Evolutionary conservation across 768 basidiomycete genomes (phyloP), one percentile per base, ranked within the genome.

Genomic region (Lactarius akahatsu): DNA sequence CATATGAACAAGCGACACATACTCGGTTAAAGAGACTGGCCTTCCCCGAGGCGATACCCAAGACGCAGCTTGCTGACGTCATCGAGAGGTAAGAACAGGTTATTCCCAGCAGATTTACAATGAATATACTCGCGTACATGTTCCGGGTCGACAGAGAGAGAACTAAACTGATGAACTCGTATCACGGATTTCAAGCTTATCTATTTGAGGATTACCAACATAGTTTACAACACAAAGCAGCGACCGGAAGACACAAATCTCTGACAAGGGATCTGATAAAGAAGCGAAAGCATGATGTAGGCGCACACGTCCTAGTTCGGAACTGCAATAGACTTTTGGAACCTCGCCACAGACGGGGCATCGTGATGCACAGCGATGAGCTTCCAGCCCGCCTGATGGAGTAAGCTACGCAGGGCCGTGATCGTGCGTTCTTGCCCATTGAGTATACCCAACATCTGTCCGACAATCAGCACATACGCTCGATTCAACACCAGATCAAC

Each of bases 1-100:
- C 74, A 15, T 76, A 72, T 57, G 74, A 76, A 64, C 74, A 74
- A 62, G 68, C 70, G 41, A 76, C 74, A 11, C 72, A 74, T 54
- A 69, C 64, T 38, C 50, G 73, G 18, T 47, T 73, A 43, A 63
- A 71, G 62, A 38, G 71, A 34, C 64, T 70, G 41, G 72, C 73
- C 6, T 65, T 52, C 56, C 63, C 69, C 16, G 71, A 59, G 16
- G 72, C 72, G 7, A 72, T 73, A n/a, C 73, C 73, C 5, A 71
- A 70, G 61, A 73, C 73, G 10, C 73, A 73, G 68, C 38, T 73
- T 40, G 62, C 23, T 36, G 71, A 72, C 55, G 64, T 73, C 20
- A 65, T 73, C 18, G 68, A 8, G 30, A 28, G 8, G 4, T 55
- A 16, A 55, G 52, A 18, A 30, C 18, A 28, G 13, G 23, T 40